Conservation (phyloP, 2,329 filamentous ascomycete genomes). For the Phaeosphaeria sp. region DNA sequence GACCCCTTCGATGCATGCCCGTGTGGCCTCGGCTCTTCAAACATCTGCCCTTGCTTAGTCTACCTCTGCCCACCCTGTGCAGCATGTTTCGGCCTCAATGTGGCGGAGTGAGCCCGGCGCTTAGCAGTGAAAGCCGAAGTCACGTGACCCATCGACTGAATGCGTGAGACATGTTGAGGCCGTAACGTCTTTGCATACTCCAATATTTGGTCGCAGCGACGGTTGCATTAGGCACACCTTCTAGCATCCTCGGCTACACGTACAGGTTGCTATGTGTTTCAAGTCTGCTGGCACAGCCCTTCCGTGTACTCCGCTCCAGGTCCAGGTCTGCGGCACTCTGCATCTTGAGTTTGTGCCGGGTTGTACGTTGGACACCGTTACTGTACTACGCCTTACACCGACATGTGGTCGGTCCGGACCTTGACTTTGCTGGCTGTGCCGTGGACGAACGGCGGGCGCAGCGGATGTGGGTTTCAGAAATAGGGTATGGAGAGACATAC, state of each 20-base stretch:
- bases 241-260: not conserved
- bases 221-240: slow-evolving; percentile 6
- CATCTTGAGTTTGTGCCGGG: not conserved
- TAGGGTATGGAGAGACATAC: not conserved
- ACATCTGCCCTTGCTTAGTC: slow-evolving; percentile 4
- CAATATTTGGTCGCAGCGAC: slow-evolving; percentile 15
- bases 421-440: not conserved
- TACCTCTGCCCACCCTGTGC: not conserved
- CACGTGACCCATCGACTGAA: slow-evolving; percentile 11
- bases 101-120: slow-evolving; percentile 12
- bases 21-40: slow-evolving; percentile 6
- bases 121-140: slow-evolving; percentile 5
- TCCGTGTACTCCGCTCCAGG: not conserved
- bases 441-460: not conserved
- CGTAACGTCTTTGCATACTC: not conserved
- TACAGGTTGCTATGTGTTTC: not conserved
- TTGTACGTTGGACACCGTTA: not conserved
- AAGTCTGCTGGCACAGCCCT: not conserved
- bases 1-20: not conserved
- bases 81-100: slow-evolving; percentile 9
- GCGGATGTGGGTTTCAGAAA: not conserved
- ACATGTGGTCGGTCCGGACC: not conserved
- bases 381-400: not conserved
- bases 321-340: not conserved
- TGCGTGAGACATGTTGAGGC: slow-evolving; percentile 20